Percentiles rank a stretch among this genome's conserved stretches.
Evolutionary conservation across 306 rosid species (phyloP).

Genomic region (Casuarina equisetifolia): DNA sequence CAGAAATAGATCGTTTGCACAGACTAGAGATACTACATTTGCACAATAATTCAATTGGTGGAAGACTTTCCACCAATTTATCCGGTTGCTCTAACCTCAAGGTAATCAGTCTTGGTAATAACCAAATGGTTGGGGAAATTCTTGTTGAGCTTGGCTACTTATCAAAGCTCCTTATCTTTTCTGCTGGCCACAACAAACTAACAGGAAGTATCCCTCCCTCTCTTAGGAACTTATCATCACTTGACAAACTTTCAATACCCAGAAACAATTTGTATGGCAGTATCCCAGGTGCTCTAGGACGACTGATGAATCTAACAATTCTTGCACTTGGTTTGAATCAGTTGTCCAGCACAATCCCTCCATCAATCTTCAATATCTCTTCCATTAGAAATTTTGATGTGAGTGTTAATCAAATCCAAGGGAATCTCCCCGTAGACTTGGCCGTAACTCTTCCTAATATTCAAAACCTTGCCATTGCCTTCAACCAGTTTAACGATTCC

Average conservation of each 20-base stretch:
- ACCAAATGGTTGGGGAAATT: background rate
- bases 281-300: background rate
- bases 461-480: fast-evolving
- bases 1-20: background rate
- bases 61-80: background rate
- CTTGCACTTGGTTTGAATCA: fast-evolving
- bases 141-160: background rate
- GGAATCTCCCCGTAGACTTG: background rate
- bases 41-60: background rate
- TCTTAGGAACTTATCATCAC: background rate
- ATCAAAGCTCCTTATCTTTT: background rate
- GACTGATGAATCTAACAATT: background rate
- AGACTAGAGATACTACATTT: background rate
- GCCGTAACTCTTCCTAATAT: background rate
- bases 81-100: background rate
- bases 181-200: fast-evolving
- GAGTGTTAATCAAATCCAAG: background rate
- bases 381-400: background rate
- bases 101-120: fast-evolving
- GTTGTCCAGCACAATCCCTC: background rate
- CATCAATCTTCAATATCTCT: background rate
- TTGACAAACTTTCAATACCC: fast-evolving
- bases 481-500: background rate
- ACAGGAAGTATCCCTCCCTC: background rate
- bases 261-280: background rate